Conservation (phyloP, 441 rosid species). For the Francoa sonchifolia region DNA sequence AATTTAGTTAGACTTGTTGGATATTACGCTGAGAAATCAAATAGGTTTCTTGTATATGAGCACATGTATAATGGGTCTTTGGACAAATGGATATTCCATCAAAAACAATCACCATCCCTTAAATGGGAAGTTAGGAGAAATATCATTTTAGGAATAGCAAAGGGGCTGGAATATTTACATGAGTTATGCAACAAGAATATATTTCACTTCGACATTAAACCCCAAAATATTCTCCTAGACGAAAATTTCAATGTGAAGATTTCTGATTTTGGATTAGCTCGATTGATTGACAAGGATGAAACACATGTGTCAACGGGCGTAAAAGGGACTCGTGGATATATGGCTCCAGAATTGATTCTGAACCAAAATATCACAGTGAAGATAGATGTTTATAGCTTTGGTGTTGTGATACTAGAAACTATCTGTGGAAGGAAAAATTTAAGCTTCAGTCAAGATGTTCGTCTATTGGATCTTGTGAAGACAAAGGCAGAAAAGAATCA, state of each 20-base stretch:
- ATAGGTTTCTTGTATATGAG: constrained; percentile 6
- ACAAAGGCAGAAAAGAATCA: neutral
- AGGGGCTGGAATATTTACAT: constrained; percentile 11
- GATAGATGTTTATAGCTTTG: neutral
- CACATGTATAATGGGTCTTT: constrained; percentile 8
- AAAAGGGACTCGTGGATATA: constrained; percentile 12
- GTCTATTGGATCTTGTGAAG: neutral
- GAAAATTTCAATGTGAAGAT: constrained; percentile 9
- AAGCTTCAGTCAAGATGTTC: neutral
- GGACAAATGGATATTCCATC: constrained; percentile 8
- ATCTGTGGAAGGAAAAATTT: neutral
- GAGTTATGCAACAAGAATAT: constrained; percentile 4
- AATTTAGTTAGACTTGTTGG: constrained; percentile 10
- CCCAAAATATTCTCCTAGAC: constrained; percentile 11
- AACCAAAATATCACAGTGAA: constrained; percentile 9
- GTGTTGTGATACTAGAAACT: neutral
- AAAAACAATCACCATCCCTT: neutral
- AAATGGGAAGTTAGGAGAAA: constrained; percentile 3
- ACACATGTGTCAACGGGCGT: constrained; percentile 1
- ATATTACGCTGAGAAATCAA: constrained; percentile 6
- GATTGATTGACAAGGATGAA: constrained; percentile 1
- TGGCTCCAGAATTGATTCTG: constrained; percentile 12
- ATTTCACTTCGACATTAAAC: constrained; percentile 11
- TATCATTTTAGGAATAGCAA: constrained; percentile 6
- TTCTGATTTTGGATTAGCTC: constrained; percentile 10